These are phyloP conservation scores for Candida wancherniae DNA, from an alignment of 805 yeast genomes.

Conservation along the genomic window DNA sequence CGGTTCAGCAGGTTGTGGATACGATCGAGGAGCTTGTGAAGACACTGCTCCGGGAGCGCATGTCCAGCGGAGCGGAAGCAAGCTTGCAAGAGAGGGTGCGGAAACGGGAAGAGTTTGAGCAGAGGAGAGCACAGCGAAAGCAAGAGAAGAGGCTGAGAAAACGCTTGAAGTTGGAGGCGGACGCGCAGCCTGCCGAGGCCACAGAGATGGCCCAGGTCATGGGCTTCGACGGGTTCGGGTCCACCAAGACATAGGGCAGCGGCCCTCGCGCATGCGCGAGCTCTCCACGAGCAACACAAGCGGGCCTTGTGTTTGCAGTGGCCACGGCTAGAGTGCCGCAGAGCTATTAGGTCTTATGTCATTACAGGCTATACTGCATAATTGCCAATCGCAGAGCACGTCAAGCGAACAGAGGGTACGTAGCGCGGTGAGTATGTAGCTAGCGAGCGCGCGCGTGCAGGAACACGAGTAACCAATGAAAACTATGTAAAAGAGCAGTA, in stretches of 20 bases:
- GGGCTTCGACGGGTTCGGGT: slow-evolving; percentile 59
- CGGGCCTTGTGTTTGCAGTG: too few relatives aligned
- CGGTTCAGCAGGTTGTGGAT: slow-evolving; percentile 27
- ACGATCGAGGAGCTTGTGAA: slow-evolving; percentile 28
- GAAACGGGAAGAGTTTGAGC: slow-evolving; percentile 35
- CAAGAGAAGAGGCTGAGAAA: slow-evolving; percentile 21
- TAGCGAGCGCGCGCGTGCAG: too few relatives aligned
- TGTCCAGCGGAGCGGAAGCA: slow-evolving; percentile 17
- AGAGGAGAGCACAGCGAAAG: slow-evolving; percentile 26
- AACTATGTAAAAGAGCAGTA: slow-evolving; percentile 4
- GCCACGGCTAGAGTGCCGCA: too few relatives aligned
- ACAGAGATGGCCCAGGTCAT: slow-evolving; percentile 34
- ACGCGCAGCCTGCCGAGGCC: slow-evolving; percentile 10
- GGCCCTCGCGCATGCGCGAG: too few relatives aligned
- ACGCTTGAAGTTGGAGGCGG: slow-evolving; percentile 6
- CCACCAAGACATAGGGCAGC: slow-evolving; percentile 38
- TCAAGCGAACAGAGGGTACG: too few relatives aligned
- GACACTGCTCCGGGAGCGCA: slow-evolving; percentile 18
- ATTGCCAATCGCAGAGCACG: too few relatives aligned
- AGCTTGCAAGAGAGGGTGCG: slow-evolving; percentile 39
- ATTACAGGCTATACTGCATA: too few relatives aligned
- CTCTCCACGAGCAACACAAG: too few relatives aligned
- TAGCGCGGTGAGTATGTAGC: too few relatives aligned
- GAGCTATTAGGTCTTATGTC: too few relatives aligned
- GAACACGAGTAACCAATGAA: too few relatives aligned